Evolutionary conservation across 352 stramenopile species (phyloP), one percentile per base, ranked within the genome.

Genomic region (Pythium volutum): DNA sequence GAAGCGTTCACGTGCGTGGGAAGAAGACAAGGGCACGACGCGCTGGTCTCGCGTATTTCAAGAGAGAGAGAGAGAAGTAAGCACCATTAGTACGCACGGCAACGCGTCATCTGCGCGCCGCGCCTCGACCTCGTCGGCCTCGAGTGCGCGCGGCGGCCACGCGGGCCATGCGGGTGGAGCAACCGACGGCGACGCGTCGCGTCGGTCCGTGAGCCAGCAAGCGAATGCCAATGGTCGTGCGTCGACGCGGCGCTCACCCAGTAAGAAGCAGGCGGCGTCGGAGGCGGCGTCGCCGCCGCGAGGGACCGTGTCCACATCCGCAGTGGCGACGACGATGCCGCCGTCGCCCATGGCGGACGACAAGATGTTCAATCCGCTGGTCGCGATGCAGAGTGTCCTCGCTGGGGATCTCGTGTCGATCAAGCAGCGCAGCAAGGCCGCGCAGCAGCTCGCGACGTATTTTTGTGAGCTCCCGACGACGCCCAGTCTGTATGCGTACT

Each of bases 381-480:
- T 65, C 22, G 59, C 66, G 9, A 42, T 73, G 42, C 66, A 73
- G 55, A 66, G 15, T 18, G 55, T 73, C 15, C 7, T 63, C 33
- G 66, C 59, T 9, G 66, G 66, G 36, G 66, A 73, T 15, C 65
- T 67, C 36, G 66, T 73, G 60, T 42, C 66, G 18, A 67, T 73
- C 59, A 73, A 73, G 66, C 66, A 68, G 45, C 66, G 66, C 50
- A 59, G 59, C 59, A 73, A 73, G 66, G 66, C 66, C 38, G 66
- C 66, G 43, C 58, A 68, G 55, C 59, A 73, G 50, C 59, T 73
- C 54, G 66, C 66, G 2, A 57, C 49, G 42, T 68, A 62, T 36
- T 63, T 64, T 55, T 62, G 55, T 20, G 48, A 73, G 20, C 55
- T 73, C 4, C 66, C 66, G 15, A 67, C 59, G n/a, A 73, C 59